Evolutionary conservation across 2,329 filamentous ascomycete genomes (phyloP).

Genomic region (Trichoderma atrobrunneum): DNA sequence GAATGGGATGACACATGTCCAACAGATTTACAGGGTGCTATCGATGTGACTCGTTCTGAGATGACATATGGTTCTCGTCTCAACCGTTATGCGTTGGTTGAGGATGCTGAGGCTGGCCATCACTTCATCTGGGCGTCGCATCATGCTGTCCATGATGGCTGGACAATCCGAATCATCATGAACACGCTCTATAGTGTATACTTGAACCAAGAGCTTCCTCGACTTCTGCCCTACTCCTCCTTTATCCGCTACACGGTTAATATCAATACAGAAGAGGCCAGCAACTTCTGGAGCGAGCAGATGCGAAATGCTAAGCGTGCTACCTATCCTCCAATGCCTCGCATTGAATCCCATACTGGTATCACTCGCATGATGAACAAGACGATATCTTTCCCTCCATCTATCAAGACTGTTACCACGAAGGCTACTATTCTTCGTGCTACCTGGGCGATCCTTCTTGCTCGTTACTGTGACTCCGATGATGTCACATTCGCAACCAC

Average conservation of each 20-base stretch:
- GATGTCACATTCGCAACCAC: constrained; percentile 26
- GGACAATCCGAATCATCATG: constrained; percentile 25
- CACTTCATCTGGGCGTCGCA: constrained; percentile 28
- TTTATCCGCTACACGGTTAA: constrained; percentile 20
- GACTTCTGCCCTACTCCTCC: constrained; percentile 7
- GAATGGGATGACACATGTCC: background rate
- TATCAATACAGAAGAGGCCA: background rate
- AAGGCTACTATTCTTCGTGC: constrained; percentile 23
- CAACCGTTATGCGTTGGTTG: constrained; percentile 4
- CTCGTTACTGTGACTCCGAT: constrained; percentile 20
- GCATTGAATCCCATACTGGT: background rate
- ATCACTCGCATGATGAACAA: background rate
- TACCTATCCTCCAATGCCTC: constrained; percentile 3
- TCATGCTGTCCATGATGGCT: constrained; percentile 32
- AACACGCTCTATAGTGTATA: constrained; percentile 16
- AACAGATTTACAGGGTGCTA: background rate
- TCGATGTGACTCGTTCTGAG: background rate
- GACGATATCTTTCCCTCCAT: constrained; percentile 6
- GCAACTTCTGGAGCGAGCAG: constrained; percentile 2
- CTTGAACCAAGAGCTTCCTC: background rate
- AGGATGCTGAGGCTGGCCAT: background rate
- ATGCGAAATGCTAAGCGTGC: constrained; percentile 2
- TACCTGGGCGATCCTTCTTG: constrained; percentile 25
- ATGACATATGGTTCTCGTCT: constrained; percentile 14
- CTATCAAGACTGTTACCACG: background rate